phyloP scores from a whole-genome alignment of 352 stramenopile genomes.

The Phytophthora pluvialis region DNA sequence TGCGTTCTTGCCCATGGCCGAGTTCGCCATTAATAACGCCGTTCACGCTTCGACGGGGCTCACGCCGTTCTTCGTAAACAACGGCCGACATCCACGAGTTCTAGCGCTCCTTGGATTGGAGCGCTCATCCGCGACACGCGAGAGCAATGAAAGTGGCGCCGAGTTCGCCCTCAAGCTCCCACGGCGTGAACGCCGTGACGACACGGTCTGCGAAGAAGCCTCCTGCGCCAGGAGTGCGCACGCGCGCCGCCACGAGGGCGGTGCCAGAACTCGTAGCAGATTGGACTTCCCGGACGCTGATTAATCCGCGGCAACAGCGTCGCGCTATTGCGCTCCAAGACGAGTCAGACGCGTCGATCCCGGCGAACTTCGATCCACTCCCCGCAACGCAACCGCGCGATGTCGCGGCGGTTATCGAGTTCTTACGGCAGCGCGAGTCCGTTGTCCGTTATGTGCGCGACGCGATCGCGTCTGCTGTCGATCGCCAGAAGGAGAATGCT shows the following conservation, averaged over 20 bases:
- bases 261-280: not conserved
- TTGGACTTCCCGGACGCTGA: conserved; percentile 6
- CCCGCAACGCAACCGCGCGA: too few relatives aligned
- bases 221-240: too few relatives aligned
- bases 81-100: conserved; percentile 6
- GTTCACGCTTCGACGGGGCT: conserved; percentile 30
- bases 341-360: too few relatives aligned
- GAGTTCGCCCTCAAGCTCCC: too few relatives aligned
- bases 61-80: conserved; percentile 33
- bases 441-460: conserved; percentile 21
- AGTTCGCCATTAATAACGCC: conserved; percentile 35
- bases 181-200: too few relatives aligned
- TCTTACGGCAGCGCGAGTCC: too few relatives aligned
- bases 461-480: conserved; percentile 18
- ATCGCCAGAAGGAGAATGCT: conserved; percentile 34
- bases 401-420: too few relatives aligned
- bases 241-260: too few relatives aligned
- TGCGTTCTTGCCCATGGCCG: conserved; percentile 24
- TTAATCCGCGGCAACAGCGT: not conserved
- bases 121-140: not conserved
- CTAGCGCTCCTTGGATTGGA: conserved; percentile 17
- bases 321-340: not conserved
- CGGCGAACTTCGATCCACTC: too few relatives aligned
- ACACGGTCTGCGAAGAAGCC: too few relatives aligned
- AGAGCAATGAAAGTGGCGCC: not conserved